phyloP scores from a whole-genome alignment of 768 basidiomycete genomes.

The Phaeolepiota aurea region DNA sequence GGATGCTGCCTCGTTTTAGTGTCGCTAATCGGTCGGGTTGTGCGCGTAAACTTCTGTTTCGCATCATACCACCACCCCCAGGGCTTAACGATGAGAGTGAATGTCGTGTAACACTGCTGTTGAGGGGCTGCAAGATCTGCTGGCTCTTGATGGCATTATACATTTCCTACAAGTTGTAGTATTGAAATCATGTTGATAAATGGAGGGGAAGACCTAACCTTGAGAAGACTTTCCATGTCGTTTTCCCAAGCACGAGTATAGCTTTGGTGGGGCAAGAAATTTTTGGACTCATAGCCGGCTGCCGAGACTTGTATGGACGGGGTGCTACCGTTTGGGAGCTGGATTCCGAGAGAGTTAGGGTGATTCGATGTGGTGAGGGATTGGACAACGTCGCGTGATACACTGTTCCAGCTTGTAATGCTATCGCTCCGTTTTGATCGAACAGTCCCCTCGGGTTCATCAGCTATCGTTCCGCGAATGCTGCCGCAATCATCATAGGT shows the following conservation, averaged over 20 bases:
- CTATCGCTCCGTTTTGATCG: slow-evolving; percentile 76
- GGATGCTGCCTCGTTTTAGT: slow-evolving; percentile 86
- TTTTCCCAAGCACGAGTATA: slow-evolving; percentile 73
- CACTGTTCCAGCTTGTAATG: slow-evolving; percentile 78
- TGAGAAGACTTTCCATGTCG: slow-evolving; percentile 82
- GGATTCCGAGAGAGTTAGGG: slow-evolving; percentile 18
- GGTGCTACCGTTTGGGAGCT: slow-evolving; percentile 50
- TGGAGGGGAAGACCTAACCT: slow-evolving; percentile 35
- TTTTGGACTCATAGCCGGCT: slow-evolving; percentile 15
- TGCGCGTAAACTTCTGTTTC: slow-evolving; percentile 67
- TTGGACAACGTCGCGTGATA: slow-evolving; percentile 51
- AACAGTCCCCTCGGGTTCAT: slow-evolving; percentile 44
- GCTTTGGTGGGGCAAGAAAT: slow-evolving; percentile 19
- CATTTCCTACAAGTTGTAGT: slow-evolving; percentile 60
- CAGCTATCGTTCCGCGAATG: slow-evolving; percentile 44
- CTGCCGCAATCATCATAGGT: slow-evolving; percentile 62
- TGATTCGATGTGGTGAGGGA: slow-evolving; percentile 24
- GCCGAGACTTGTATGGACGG: slow-evolving; percentile 50
- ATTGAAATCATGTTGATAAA: slow-evolving; percentile 1
- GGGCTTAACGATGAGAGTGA: slow-evolving; percentile 54
- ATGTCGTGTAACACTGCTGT: slow-evolving; percentile 32
- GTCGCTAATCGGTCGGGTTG: slow-evolving; percentile 66
- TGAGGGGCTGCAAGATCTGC: slow-evolving; percentile 80
- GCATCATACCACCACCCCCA: slow-evolving; percentile 37
- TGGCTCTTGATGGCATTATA: slow-evolving; percentile 87